Base-by-base conservation (phyloP, 2,329 filamentous ascomycete species). In the Trichoderma arundinaceum region DNA sequence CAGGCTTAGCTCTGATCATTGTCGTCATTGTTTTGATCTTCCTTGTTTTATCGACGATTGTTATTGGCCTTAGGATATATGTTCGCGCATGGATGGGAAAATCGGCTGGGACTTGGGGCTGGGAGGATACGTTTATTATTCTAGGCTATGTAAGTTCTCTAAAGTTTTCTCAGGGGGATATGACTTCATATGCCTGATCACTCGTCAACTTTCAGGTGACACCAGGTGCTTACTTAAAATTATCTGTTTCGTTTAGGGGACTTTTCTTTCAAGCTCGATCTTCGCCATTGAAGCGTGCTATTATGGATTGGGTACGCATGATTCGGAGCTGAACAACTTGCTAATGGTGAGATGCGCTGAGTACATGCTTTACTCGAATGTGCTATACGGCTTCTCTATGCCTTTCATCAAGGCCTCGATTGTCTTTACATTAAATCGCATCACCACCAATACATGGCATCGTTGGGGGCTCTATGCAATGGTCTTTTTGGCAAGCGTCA, bases 61-160 rank as follows among this genome's bases (percentile, higher is more conserved):
- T 53, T 12, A 38, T 53, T 53, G 33, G 32, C 13, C 17, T 53
- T 0, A 53, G 51, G n/a, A 53, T 53, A 35, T 38, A 39, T 53
- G 51, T 53, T 12, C 51, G 51, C 10, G 51, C 51, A 39, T 53
- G 51, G 51, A 53, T 53, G 51, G 51, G 19, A 12, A 53, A 38
- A 5, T 38, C 51, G 15, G 33, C n/a, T 10, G 33, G 33, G 19
- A 53, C 51, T 13, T 53, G 51, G 51, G 51, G 51, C 13, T 53
- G 51, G 51, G 51, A 53, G 19, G 51, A 53, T 12, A 53, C 51
- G 13, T 53, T 53, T 7, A 53, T 53, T 1, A 4, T 4, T 15
- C 33, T 53, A 4, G 51, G 51, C 32, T 53, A 53, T 12, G 51
- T 53, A 22, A 53, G 33, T 53, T 22, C 6, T 53, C 2, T 53